Percentiles rank a stretch among this genome's conserved stretches.
Evolutionary conservation across 2,329 filamentous ascomycete species (phyloP).

Genomic region (Colletotrichum cuscutae): DNA sequence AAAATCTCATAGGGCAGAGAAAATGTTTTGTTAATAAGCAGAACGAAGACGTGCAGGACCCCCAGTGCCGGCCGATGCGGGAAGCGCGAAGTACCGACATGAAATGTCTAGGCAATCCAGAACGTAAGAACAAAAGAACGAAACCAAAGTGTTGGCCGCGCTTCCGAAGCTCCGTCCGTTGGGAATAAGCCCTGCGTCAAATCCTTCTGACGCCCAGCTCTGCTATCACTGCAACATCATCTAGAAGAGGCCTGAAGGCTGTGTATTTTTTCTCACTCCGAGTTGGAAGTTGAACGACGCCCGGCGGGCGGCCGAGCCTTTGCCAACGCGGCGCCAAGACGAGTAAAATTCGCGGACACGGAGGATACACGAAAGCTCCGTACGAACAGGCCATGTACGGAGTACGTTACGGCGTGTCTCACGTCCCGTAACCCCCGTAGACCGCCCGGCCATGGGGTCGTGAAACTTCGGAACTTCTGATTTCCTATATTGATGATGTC

Average conservation of each 20-base stretch:
- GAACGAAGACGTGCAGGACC: neutral
- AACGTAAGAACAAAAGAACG: neutral
- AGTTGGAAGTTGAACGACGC: neutral
- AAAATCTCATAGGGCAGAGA: neutral
- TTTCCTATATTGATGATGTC: neutral
- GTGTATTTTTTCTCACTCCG: too few relatives aligned
- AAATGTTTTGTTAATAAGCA: neutral
- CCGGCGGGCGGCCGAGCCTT: neutral
- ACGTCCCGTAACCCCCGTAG: neutral
- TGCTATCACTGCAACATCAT: neutral
- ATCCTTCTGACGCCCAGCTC: neutral
- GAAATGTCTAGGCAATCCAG: neutral
- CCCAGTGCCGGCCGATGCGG: constrained; percentile 10
- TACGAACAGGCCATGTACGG: neutral
- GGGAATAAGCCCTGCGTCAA: neutral
- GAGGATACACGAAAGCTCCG: neutral
- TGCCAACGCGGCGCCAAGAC: neutral
- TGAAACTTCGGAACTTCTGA: neutral
- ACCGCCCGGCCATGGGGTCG: neutral
- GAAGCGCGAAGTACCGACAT: constrained; percentile 18
- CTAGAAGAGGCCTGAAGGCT: too few relatives aligned
- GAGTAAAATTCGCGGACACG: neutral
- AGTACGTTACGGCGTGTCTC: neutral
- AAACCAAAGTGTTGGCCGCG: neutral
- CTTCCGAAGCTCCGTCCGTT: constrained; percentile 7